Evolutionary conservation across 352 stramenopile species (phyloP), one percentile per base, ranked within the genome.

Genomic region (Phytophthora capsici): DNA sequence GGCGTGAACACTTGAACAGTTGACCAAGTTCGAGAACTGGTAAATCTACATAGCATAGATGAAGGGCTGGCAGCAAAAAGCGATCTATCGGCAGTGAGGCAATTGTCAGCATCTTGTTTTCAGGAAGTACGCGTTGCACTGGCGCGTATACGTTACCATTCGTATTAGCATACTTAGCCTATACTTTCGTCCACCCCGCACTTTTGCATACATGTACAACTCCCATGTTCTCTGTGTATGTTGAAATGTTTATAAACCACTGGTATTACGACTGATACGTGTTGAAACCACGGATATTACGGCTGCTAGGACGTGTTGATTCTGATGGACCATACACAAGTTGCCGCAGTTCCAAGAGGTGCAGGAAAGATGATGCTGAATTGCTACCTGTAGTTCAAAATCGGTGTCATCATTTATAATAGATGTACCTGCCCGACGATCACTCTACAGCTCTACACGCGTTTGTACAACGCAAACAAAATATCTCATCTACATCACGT

Each of bases 31-130:
- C 28, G 28, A 32, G 28, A 32, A 45, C 0, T 13, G 8, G 22
- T 12, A 20, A 5, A 61, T 38, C 32, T 28, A 32, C n/a, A 17
- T 44, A 46, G 23, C 51, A 59, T 56, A 49, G 22, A 40, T 38
- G 22, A 47, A 52, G 25, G 19, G 32, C 1, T 13, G 16, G 41
- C 28, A 50, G 32, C 32, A 56, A 44, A 47, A 63, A 32, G 41
- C 20, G 26, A 60, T 50, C 23, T 12, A 20, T 51, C 17, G 52
- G 7, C 40, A 22, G 22, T 32, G 43, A 47, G 4, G 25, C 4
- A 28, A 28, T 28, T 28, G 25, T 28, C 25, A 28, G n/a, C n/a
- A n/a, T n/a, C n/a, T n/a, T n/a, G n/a, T n/a, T n/a, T n/a, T n/a
- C n/a, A n/a, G n/a, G n/a, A n/a, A n/a, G n/a, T n/a, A n/a, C n/a